A percentile compares a stretch with the other conserved stretches of the same genome.
phyloP scores from a whole-genome alignment of 345 rosid genomes.

The Orychophragmus violaceus region DNA sequence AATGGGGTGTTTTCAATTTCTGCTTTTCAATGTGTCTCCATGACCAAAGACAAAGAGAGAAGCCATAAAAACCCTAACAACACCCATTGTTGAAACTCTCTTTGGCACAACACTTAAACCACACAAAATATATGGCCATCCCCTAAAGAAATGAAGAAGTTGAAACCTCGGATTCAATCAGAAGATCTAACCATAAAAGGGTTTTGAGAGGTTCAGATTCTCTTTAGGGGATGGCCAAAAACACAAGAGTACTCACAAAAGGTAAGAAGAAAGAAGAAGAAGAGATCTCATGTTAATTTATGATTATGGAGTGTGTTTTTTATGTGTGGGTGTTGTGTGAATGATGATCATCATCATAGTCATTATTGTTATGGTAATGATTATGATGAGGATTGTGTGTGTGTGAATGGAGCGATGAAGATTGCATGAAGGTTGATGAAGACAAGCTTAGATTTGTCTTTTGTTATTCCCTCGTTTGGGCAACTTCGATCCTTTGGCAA shows the following conservation, averaged over 20 bases:
- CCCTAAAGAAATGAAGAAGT: slow-evolving; percentile 19
- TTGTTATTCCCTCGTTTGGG: slow-evolving; percentile 34
- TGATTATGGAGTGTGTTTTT: slow-evolving; percentile 1
- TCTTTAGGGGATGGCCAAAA: slow-evolving; percentile 25
- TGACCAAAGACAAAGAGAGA: slow-evolving; percentile 31
- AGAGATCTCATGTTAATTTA: not conserved
- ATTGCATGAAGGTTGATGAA: slow-evolving; percentile 38
- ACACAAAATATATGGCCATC: slow-evolving; percentile 25
- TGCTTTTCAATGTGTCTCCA: slow-evolving; percentile 28
- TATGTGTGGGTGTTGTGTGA: slow-evolving; percentile 17
- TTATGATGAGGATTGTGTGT: slow-evolving; percentile 22
- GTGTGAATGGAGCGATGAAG: slow-evolving; percentile 37
- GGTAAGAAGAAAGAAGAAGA: slow-evolving; percentile 11
- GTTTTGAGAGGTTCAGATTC: slow-evolving; percentile 16
- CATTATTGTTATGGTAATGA: slow-evolving; percentile 10
- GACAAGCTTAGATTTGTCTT: slow-evolving; percentile 26
- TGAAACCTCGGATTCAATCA: slow-evolving; percentile 1
- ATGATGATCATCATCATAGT: not conserved
- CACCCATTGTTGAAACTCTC: slow-evolving; percentile 29
- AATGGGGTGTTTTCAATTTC: slow-evolving; percentile 15
- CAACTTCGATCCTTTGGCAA: slow-evolving; percentile 43
- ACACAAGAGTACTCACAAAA: slow-evolving; percentile 14
- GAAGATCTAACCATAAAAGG: slow-evolving; percentile 23
- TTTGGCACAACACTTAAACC: slow-evolving; percentile 27
- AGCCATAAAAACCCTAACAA: slow-evolving; percentile 22